Evolutionary conservation across 495 filamentous ascomycete genomes (phyloP).

Genomic region (Evernia prunastri): DNA sequence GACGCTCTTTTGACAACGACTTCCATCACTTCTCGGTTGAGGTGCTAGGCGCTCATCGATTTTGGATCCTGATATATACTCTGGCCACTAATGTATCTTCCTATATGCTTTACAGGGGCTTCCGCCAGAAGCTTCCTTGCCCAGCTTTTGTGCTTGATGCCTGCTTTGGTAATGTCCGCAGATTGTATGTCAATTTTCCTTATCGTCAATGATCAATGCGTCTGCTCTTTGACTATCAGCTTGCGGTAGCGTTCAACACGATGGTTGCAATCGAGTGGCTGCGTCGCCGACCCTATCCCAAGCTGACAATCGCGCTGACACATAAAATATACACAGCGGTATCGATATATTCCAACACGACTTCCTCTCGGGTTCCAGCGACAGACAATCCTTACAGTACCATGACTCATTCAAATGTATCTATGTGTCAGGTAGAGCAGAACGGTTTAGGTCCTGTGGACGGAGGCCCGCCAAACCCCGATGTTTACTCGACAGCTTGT

Average conservation of each 20-base stretch:
- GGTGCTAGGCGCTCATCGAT: background rate
- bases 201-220: background rate
- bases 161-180: background rate
- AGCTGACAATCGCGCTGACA: background rate
- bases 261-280: background rate
- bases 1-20: background rate
- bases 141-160: background rate
- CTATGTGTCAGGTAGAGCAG: constrained; percentile 8
- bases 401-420: background rate
- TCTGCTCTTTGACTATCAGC: background rate
- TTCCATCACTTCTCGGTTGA: background rate
- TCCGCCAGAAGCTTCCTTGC: background rate
- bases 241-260: background rate
- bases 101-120: background rate
- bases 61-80: background rate
- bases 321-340: background rate
- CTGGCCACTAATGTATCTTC: background rate
- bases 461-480: constrained; percentile 5
- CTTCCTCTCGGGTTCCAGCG: background rate
- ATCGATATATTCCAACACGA: background rate
- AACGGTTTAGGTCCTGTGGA: constrained; percentile 7
- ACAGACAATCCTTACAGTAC: background rate
- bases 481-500: constrained; percentile 8
- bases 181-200: background rate
- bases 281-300: background rate